Percentiles rank a stretch among this genome's conserved stretches.
Evolutionary conservation across 208 protist genomes (phyloP).

Genomic region (Trypanosoma avium): DNA sequence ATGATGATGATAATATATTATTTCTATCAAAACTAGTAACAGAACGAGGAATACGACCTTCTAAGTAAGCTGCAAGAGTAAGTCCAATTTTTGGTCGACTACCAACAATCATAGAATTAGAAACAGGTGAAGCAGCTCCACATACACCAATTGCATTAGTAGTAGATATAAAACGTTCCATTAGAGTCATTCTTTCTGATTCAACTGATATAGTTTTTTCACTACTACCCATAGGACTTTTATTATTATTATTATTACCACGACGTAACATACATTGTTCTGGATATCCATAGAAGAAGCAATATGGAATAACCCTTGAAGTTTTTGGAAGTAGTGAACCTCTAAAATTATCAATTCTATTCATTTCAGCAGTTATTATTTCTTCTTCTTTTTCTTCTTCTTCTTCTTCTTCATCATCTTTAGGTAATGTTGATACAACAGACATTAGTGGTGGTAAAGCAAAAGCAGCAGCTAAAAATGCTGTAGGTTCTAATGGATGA

Average conservation of each 20-base stretch:
- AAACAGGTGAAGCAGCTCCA: constrained; percentile 10
- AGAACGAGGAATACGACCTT: constrained; percentile 15
- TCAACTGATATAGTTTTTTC: background rate
- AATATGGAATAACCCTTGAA: constrained; percentile 18
- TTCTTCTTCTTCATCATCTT: background rate
- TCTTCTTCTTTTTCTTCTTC: background rate
- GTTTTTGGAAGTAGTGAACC: too few relatives aligned
- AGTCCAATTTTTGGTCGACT: constrained; percentile 23
- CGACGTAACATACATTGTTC: constrained; percentile 3
- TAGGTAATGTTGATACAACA: constrained; percentile 3
- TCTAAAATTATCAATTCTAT: too few relatives aligned
- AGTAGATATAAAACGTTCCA: constrained; percentile 21
- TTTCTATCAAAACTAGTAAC: background rate
- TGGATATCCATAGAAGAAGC: constrained; percentile 28
- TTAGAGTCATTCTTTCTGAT: constrained; percentile 6
- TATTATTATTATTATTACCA: background rate
- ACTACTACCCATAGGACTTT: background rate
- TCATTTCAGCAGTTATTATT: background rate
- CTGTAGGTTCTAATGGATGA: constrained; percentile 51
- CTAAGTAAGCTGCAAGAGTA: constrained; percentile 26
- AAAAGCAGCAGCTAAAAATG: constrained; percentile 53
- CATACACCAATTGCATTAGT: constrained; percentile 26
- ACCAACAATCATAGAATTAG: constrained; percentile 8
- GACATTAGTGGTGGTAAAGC: constrained; percentile 37
- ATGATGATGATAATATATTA: background rate